Conservation (phyloP, 2,329 filamentous ascomycete species). For the Microdochium nivale region DNA sequence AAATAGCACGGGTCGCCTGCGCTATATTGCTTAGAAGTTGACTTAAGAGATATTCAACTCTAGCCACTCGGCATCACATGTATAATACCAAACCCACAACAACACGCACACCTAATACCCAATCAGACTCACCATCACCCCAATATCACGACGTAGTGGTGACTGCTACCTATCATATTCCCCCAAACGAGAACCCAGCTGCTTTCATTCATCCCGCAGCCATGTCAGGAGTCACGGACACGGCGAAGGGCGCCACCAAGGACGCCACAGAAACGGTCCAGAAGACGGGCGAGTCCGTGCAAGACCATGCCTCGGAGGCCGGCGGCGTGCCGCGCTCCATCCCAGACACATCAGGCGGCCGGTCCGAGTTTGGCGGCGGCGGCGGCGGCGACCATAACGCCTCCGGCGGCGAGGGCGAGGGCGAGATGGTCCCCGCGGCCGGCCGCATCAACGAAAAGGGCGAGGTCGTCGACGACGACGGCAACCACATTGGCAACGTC, state of each 20-base stretch:
- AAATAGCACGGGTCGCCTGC: not conserved
- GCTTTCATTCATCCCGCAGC: constrained; percentile 16
- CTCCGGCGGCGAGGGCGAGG: constrained; percentile 16
- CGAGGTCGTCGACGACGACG: constrained; percentile 47
- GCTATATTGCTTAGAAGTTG: not conserved
- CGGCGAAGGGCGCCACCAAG: constrained; percentile 11
- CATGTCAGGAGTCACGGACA: constrained; percentile 17
- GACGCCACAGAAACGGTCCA: constrained; percentile 6
- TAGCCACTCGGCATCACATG: not conserved
- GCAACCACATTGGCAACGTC: constrained; percentile 34
- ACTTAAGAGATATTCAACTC: not conserved
- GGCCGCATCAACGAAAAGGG: constrained; percentile 41
- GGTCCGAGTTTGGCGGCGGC: constrained; percentile 10
- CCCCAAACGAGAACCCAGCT: constrained; percentile 10
- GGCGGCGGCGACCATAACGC: too few relatives aligned
- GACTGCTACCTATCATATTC: constrained; percentile 11
- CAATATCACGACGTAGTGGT: constrained; percentile 6
- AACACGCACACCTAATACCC: constrained; percentile 1
- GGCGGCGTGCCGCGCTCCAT: constrained; percentile 14
- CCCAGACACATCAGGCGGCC: constrained; percentile 7
- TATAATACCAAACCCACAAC: not conserved
- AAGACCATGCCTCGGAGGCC: not conserved
- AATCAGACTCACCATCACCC: constrained; percentile 6
- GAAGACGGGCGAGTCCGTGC: not conserved
- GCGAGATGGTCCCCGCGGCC: constrained; percentile 25